Conservation (phyloP, 208 protist genomes). For the Phytomonas sp. region DNA sequence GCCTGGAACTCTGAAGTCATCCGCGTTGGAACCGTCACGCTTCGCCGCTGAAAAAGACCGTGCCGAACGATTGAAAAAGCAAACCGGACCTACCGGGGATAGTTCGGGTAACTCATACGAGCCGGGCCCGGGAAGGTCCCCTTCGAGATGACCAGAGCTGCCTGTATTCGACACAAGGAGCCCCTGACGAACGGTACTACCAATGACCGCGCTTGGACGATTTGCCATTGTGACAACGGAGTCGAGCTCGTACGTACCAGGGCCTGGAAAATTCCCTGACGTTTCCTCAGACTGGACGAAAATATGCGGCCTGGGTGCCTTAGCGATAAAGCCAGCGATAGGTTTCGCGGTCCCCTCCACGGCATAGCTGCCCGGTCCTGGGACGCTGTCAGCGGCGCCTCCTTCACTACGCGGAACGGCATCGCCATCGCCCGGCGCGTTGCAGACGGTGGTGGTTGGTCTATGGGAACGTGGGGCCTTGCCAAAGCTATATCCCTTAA, state of each 20-base stretch:
- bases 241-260: slow-evolving; percentile 21
- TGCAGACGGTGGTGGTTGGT: background rate
- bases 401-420: background rate
- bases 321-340: background rate
- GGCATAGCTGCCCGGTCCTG: slow-evolving; percentile 49
- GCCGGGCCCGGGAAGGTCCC: background rate
- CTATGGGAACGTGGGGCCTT: slow-evolving; percentile 26
- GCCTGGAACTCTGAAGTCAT: background rate
- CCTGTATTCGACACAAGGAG: background rate
- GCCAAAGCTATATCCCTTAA: slow-evolving; percentile 16
- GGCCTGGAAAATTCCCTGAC: background rate
- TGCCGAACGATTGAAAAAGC: background rate
- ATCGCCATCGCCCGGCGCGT: background rate
- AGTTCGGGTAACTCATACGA: background rate
- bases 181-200: background rate
- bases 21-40: background rate
- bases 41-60: background rate
- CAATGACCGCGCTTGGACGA: slow-evolving; percentile 24
- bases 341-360: slow-evolving; percentile 5
- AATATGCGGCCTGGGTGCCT: background rate
- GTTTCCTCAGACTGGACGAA: background rate
- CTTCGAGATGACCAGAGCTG: background rate
- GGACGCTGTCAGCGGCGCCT: background rate
- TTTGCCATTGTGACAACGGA: slow-evolving; percentile 14
- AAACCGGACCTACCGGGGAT: background rate